Base-by-base conservation (phyloP, 495 filamentous ascomycete genomes). In the Elasticomyces elasticus region DNA sequence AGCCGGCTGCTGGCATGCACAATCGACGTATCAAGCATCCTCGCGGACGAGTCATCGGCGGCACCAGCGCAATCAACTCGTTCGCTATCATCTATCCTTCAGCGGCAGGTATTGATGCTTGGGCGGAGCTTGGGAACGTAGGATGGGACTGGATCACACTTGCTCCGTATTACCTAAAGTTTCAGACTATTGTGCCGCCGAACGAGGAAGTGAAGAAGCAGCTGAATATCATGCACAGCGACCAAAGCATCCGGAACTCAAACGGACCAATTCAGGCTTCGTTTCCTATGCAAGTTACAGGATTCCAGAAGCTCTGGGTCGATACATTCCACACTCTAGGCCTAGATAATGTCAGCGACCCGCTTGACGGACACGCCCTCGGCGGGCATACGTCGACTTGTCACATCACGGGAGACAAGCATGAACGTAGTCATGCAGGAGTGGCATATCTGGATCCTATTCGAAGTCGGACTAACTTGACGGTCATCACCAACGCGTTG, bases 51-150 rank as follows among this genome's bases (percentile, higher is more conserved):
- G 22, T 47, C 1, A 19, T 64, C n/a, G 60, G 60, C 12, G 60
- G 60, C 17, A 49, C 22, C 31, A 53, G 41, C 43, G 57, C 49
- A 11, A 57, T 63, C 41, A 63, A 63, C 45, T 42, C 28, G 7
- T 35, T 52, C 6, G 43, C 42, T 9, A 33, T 56, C 30, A 51
- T 50, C 49, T 49, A 45, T 23, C 40, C 52, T 25, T 41, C 44
- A 5, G 17, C 7, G 5, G 55, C 55, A 12, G 59, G 44, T 19
- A 24, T 52, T 1, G 58, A 63, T 38, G 54, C 30, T 5, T 63
- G 61, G 61, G 61, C 45, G 7, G 52, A 54, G 17, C 35, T 61
- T 13, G 58, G 54, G 10, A 49, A 61, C 40, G 20, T 51, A 27
- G 51, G 58, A 23, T 63, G 54, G 54, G 47, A 41, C 23, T 56